Conservation (phyloP, 75 land plant species). For the Picea sitchensis region DNA sequence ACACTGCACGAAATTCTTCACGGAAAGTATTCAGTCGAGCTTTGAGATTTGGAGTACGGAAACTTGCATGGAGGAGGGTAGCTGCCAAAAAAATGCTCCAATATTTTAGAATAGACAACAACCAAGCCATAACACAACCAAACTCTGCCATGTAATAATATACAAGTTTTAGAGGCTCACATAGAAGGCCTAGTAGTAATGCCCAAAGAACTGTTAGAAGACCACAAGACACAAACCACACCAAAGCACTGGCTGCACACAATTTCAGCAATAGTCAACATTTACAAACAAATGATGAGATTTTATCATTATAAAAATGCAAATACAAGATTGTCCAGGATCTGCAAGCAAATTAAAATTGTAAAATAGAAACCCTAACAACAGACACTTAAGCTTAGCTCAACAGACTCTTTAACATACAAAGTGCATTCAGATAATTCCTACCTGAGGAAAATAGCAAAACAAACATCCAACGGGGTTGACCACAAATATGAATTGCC, state of each 20-base stretch:
- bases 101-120: not conserved
- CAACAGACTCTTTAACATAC: not conserved
- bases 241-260: slow-evolving; percentile 68
- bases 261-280: not conserved
- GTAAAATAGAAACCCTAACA: not conserved
- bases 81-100: slow-evolving; percentile 32
- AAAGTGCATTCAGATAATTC: not conserved
- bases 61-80: slow-evolving; percentile 81
- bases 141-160: not conserved
- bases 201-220: slow-evolving; percentile 74
- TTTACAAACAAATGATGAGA: not conserved
- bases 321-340: not conserved
- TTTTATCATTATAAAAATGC: not conserved
- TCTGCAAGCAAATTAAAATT: not conserved
- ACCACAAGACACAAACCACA: slow-evolving; percentile 84
- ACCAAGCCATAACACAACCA: not conserved
- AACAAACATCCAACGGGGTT: slow-evolving; percentile 86
- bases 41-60: slow-evolving; percentile 92
- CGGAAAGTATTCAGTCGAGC: slow-evolving; percentile 96
- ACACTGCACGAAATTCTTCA: slow-evolving; percentile 97
- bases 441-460: slow-evolving; percentile 47
- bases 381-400: not conserved
- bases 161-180: slow-evolving; percentile 32
- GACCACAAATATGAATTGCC: slow-evolving; percentile 86
- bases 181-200: slow-evolving; percentile 64